These are phyloP conservation scores for Trichoderma parareesei DNA, from an alignment of 495 filamentous ascomycete genomes.

Conservation along the genomic window DNA sequence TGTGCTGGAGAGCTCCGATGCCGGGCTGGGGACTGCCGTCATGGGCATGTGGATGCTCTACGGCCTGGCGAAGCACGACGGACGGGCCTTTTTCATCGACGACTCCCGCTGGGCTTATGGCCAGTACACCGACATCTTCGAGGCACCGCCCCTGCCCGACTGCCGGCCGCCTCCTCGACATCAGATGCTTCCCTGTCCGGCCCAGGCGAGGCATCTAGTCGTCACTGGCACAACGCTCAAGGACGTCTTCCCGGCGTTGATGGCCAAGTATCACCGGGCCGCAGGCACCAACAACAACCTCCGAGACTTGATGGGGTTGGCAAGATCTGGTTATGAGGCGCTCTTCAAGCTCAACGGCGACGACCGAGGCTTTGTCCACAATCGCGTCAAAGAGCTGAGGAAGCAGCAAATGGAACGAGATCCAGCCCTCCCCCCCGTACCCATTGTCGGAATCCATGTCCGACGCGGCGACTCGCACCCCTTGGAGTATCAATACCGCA, in stretches of 20 bases:
- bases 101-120: slow-evolving; percentile 73
- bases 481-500: slow-evolving; percentile 54
- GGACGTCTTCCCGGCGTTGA: slow-evolving; percentile 39
- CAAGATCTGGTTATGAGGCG: slow-evolving; percentile 53
- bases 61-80: slow-evolving; percentile 61
- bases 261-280: slow-evolving; percentile 2
- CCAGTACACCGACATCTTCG: slow-evolving; percentile 56
- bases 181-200: slow-evolving; percentile 63
- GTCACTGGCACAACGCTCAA: slow-evolving; percentile 54
- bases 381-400: slow-evolving; percentile 40
- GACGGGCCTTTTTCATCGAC: slow-evolving; percentile 65
- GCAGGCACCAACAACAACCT: slow-evolving; percentile 28
- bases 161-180: slow-evolving; percentile 55
- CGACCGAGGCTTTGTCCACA: slow-evolving; percentile 47
- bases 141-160: slow-evolving; percentile 44
- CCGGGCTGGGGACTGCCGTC: slow-evolving; percentile 59
- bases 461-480: slow-evolving; percentile 66
- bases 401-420: slow-evolving; percentile 32
- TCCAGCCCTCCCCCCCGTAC: slow-evolving; percentile 27
- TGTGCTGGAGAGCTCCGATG: slow-evolving; percentile 56
- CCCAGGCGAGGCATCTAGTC: slow-evolving; percentile 56
- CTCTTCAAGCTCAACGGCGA: slow-evolving; percentile 53
- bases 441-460: slow-evolving; percentile 59
- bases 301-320: slow-evolving; percentile 49
- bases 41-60: slow-evolving; percentile 72